Conservation (phyloP, 768 basidiomycete genomes). For the Tubosaeta brunneosetosa region DNA sequence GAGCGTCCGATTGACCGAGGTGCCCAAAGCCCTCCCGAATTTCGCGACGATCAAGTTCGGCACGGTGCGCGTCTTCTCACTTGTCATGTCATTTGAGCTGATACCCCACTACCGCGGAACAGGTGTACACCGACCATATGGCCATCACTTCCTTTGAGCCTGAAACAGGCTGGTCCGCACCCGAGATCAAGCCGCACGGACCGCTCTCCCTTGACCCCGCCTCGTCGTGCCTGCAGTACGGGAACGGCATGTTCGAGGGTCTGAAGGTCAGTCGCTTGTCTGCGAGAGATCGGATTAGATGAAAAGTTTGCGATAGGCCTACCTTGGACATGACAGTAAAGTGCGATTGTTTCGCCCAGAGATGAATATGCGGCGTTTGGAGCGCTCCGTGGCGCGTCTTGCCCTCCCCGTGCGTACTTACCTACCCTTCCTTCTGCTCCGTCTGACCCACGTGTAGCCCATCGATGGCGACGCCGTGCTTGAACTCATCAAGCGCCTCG, state of each 20-base stretch:
- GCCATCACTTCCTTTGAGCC: constrained; percentile 61
- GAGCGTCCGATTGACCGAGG: constrained; percentile 40
- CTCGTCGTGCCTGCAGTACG: constrained; percentile 57
- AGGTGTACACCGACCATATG: constrained; percentile 80
- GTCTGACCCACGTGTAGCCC: constrained; percentile 18
- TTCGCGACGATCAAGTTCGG: constrained; percentile 53
- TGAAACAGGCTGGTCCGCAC: constrained; percentile 60
- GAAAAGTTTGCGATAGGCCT: constrained; percentile 43
- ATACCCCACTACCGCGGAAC: neutral
- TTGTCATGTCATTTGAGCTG: neutral
- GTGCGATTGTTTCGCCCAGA: constrained; percentile 79
- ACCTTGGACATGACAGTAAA: constrained; percentile 64
- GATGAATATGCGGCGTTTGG: constrained; percentile 80
- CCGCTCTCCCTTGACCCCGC: constrained; percentile 56
- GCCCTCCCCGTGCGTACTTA: constrained; percentile 57
- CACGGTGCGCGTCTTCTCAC: constrained; percentile 35
- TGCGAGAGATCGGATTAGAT: neutral
- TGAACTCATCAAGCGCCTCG: constrained; percentile 60
- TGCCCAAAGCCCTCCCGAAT: constrained; percentile 48
- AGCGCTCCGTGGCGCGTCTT: constrained; percentile 61
- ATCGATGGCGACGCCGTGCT: constrained; percentile 46
- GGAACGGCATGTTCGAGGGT: constrained; percentile 57
- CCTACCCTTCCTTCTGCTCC: no score
- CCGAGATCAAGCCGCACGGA: constrained; percentile 69
- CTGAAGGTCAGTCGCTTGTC: constrained; percentile 47